Evolutionary conservation across 202 grass and related monocot genomes (phyloP).

Genomic region (Cymbopogon flexuosus): DNA sequence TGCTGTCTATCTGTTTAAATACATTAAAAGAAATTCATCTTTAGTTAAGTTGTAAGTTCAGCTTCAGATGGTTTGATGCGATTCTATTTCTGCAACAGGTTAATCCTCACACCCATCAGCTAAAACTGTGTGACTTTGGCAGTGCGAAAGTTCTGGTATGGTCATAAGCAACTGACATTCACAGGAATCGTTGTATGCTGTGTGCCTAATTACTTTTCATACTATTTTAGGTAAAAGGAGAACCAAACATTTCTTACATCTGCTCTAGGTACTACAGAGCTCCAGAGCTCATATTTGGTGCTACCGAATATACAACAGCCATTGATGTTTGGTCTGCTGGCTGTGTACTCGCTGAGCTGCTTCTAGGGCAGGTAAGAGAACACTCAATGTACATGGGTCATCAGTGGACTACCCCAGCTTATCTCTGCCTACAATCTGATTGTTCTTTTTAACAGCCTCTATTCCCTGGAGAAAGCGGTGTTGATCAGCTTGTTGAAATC

Average conservation of each 20-base stretch:
- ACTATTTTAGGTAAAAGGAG: conserved; percentile 70
- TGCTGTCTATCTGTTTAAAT: conserved; percentile 27
- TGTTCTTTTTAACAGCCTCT: conserved; percentile 52
- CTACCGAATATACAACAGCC: conserved; percentile 78
- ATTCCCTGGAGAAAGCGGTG: conserved; percentile 82
- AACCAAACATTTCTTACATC: conserved; percentile 89
- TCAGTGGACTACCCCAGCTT: conserved; percentile 5
- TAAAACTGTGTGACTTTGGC: conserved; percentile 84
- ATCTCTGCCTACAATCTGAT: neutral
- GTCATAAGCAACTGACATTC: conserved; percentile 12
- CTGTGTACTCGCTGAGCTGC: conserved; percentile 78
- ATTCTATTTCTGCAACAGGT: conserved; percentile 46
- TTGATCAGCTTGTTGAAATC: conserved; percentile 92
- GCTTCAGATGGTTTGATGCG: conserved; percentile 10
- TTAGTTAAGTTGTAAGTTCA: conserved; percentile 5
- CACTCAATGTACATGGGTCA: conserved; percentile 15
- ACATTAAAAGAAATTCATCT: conserved; percentile 2
- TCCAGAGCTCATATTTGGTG: conserved; percentile 89
- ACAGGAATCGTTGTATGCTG: neutral
- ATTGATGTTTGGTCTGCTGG: conserved; percentile 92
- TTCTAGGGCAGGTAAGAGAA: conserved; percentile 56
- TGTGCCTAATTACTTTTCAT: neutral
- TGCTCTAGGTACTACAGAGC: conserved; percentile 95
- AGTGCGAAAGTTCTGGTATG: conserved; percentile 89
- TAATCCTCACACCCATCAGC: conserved; percentile 84